A percentile compares a stretch with the other conserved stretches of the same genome.
Conservation (phyloP, 2,329 filamentous ascomycete species). For the Aspergillus oerlinghausenensis region DNA sequence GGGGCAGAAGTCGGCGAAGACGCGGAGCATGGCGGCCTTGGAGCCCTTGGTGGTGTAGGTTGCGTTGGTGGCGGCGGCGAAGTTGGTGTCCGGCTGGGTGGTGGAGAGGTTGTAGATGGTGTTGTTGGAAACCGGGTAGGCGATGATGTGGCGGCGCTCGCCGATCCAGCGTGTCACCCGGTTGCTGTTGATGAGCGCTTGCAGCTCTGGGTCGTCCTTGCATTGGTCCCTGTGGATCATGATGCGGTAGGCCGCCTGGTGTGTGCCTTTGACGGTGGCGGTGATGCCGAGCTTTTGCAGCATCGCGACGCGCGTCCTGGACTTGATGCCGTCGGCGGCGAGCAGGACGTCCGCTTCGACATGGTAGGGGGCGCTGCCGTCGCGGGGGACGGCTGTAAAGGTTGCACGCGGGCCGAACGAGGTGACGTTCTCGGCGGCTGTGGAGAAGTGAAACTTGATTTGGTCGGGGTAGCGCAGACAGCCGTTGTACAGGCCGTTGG, state of each 20-base stretch:
- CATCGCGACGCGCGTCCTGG: slow-evolving; percentile 42
- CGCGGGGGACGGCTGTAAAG: slow-evolving; percentile 57
- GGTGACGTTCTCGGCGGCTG: slow-evolving; percentile 49
- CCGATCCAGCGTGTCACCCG: slow-evolving; percentile 61
- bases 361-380: slow-evolving; percentile 46
- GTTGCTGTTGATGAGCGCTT: slow-evolving; percentile 53
- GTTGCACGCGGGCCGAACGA: slow-evolving; percentile 57
- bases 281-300: slow-evolving; percentile 34
- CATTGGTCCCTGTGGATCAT: slow-evolving; percentile 47
- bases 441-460: slow-evolving; percentile 66
- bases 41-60: slow-evolving; percentile 61
- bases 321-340: slow-evolving; percentile 54
- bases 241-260: slow-evolving; percentile 53
- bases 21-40: slow-evolving; percentile 56
- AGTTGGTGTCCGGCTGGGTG: slow-evolving; percentile 57
- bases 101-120: slow-evolving; percentile 64
- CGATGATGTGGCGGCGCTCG: slow-evolving; percentile 63
- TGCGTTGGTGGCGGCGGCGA: slow-evolving; percentile 53
- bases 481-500: slow-evolving; percentile 64
- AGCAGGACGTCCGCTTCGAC: slow-evolving; percentile 50
- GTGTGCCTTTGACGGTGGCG: slow-evolving; percentile 44
- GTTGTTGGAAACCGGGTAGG: slow-evolving; percentile 60
- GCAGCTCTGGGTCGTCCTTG: slow-evolving; percentile 47
- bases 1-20: slow-evolving; percentile 59
- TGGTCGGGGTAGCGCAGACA: slow-evolving; percentile 55